A percentile compares a stretch with the other conserved stretches of the same genome.
These are phyloP conservation scores for Eucalyptus shirleyi DNA, from an alignment of 345 rosid species.

Conservation along the genomic window DNA sequence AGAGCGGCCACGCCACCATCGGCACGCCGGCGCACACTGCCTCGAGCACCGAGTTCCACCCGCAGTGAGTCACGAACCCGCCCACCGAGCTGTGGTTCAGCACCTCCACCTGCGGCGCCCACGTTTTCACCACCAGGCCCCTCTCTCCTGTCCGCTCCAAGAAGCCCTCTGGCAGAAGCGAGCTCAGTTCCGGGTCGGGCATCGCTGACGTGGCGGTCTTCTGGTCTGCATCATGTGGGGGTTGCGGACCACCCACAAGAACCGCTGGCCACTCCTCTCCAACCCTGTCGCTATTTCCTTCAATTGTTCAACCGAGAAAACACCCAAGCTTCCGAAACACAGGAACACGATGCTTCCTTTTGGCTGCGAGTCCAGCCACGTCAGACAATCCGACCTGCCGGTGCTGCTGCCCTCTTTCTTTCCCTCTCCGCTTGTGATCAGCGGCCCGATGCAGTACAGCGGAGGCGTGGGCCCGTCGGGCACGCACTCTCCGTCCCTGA, in stretches of 20 bases:
- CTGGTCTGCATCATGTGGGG: background rate
- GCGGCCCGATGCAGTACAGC: conserved; percentile 16
- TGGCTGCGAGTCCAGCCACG: conserved; percentile 34
- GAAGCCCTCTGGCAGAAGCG: conserved; percentile 22
- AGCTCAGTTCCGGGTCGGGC: background rate
- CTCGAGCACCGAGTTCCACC: conserved; percentile 67
- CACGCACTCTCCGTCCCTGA: conserved; percentile 10
- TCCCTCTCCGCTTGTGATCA: background rate
- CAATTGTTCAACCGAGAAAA: conserved; percentile 15
- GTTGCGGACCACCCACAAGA: conserved; percentile 37
- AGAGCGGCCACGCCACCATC: conserved; percentile 43
- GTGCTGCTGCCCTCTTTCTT: background rate
- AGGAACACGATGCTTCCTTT: conserved; percentile 16
- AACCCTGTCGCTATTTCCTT: conserved; percentile 35
- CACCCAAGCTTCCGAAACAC: conserved; percentile 36
- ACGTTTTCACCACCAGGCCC: conserved; percentile 38
- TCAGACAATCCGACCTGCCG: background rate
- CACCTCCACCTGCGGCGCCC: conserved; percentile 56
- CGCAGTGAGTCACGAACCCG: conserved; percentile 62
- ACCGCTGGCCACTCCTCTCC: conserved; percentile 25
- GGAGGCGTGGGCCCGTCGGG: background rate
- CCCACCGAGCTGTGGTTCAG: conserved; percentile 35
- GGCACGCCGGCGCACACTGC: conserved; percentile 38
- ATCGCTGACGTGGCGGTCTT: background rate
- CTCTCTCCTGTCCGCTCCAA: conserved; percentile 12